Evolutionary conservation across 75 land plant species (phyloP), one percentile per base, ranked within the genome.

Genomic region (Isoetes taiwanensis): DNA sequence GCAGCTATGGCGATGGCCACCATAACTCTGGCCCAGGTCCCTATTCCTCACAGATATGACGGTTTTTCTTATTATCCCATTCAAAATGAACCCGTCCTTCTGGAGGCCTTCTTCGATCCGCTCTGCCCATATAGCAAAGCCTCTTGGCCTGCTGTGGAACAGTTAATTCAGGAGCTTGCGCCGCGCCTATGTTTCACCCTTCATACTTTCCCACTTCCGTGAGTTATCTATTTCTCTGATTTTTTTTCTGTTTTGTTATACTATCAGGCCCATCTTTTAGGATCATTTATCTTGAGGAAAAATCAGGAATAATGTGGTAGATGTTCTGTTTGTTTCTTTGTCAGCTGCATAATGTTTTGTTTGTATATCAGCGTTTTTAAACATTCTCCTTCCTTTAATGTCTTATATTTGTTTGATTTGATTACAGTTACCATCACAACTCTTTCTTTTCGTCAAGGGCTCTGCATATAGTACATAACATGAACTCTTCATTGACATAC

Each of bases 51-150:
- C n/a, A 19, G 50, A 8, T 46, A 46, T 23, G 50, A 46, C 23
- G 50, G 50, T 19, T 46, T 46, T n/a, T 5, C 50, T 46, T 46
- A 6, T n/a, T 16, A 23, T 23, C 6, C 12, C n/a, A 23, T 6
- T 8, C 8, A 6, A 6, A 6, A 46, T 5, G 50, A 46, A 4
- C 50, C 50, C 12, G 25, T 46, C 23, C 50, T 46, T 5, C 12
- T 46, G n/a, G 50, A 46, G 50, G 50, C 50, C 6, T 46, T 46
- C 50, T 46, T 46, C 16, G 50, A 46, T 46, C 50, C 50, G n/a
- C 16, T 46, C 25, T 46, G 50, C 50, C 50, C 50, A 6, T 16
- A 46, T 46, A 46, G 50, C 16, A 46, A 46, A 23, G 50, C 5
- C n/a, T 6, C 16, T 6, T 46, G 50, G 50, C 50, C 50, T 5